Evolutionary conservation across 257 asterid species (phyloP).

Genomic region (Solanum sejunctum): DNA sequence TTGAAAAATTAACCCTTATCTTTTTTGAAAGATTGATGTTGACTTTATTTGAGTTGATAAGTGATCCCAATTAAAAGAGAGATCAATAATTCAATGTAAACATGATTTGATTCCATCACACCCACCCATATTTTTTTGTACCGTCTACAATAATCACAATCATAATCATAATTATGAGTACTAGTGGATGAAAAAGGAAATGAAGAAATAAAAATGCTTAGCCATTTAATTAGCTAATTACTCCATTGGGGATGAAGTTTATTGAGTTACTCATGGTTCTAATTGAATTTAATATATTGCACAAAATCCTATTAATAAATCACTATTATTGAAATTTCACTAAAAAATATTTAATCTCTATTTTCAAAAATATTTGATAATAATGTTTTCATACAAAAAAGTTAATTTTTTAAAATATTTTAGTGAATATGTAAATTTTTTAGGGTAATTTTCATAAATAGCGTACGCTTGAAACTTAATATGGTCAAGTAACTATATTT

Average conservation of each 20-base stretch:
- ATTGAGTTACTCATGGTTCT: background rate
- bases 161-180: conserved; percentile 1
- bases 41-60: background rate
- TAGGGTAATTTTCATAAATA: too few relatives aligned
- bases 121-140: conserved; percentile 20
- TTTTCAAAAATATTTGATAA: too few relatives aligned
- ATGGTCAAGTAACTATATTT: too few relatives aligned
- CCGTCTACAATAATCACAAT: conserved; percentile 4
- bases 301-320: too few relatives aligned
- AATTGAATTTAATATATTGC: too few relatives aligned
- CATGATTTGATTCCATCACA: conserved; percentile 14
- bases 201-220: conserved; percentile 12
- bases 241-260: background rate
- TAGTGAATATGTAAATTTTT: too few relatives aligned
- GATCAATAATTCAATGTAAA: background rate
- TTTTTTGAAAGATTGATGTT: background rate
- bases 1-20: background rate
- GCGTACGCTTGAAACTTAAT: too few relatives aligned
- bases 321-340: too few relatives aligned
- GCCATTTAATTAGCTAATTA: conserved; percentile 5
- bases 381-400: too few relatives aligned
- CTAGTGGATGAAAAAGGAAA: conserved; percentile 12
- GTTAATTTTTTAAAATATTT: too few relatives aligned
- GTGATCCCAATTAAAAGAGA: background rate
- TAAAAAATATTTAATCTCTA: too few relatives aligned